Percentiles rank a stretch among this genome's conserved stretches.
Evolutionary conservation across 345 rosid genomes (phyloP).

Genomic region (Laguncularia racemosa): DNA sequence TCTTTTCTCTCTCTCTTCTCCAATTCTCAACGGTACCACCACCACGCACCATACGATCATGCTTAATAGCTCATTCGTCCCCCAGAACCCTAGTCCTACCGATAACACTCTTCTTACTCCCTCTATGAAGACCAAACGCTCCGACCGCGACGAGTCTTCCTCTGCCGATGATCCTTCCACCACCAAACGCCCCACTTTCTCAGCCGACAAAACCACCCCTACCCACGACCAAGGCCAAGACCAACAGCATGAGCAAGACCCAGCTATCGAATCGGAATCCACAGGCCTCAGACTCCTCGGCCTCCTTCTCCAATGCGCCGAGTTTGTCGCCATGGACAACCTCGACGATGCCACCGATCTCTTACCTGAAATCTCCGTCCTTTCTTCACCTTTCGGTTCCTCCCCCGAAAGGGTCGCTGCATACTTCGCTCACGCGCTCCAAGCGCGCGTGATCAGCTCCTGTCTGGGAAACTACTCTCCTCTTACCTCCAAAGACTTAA

Average conservation of each 20-base stretch:
- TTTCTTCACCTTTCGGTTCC: constrained; percentile 81
- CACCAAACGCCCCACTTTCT: constrained; percentile 2
- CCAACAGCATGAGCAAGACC: constrained; percentile 31
- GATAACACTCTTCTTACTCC: constrained; percentile 10
- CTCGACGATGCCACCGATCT: constrained; percentile 65
- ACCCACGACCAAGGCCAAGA: constrained; percentile 1
- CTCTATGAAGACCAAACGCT: constrained; percentile 59
- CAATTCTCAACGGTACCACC: no score
- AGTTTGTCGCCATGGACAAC: constrained; percentile 71
- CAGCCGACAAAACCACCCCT: constrained; percentile 14
- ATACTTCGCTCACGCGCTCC: constrained; percentile 80
- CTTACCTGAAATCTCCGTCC: constrained; percentile 65
- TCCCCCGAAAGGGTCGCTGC: constrained; percentile 89
- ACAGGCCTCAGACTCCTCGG: constrained; percentile 59
- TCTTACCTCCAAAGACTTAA: constrained; percentile 27
- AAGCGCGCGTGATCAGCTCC: constrained; percentile 77
- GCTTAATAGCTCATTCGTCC: constrained; percentile 45
- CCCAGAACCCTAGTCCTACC: constrained; percentile 27
- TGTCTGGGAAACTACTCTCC: constrained; percentile 50
- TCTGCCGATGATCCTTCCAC: constrained; percentile 33
- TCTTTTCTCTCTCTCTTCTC: constrained; percentile 8
- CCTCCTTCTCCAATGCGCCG: constrained; percentile 87
- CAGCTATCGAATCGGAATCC: constrained; percentile 9
- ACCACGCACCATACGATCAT: constrained; percentile 22
- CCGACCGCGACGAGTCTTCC: constrained; percentile 24